Evolutionary conservation across 2,329 filamentous ascomycete genomes (phyloP), one percentile per base, ranked within the genome.

Genomic region (Pseudogymnoascus pannorum): DNA sequence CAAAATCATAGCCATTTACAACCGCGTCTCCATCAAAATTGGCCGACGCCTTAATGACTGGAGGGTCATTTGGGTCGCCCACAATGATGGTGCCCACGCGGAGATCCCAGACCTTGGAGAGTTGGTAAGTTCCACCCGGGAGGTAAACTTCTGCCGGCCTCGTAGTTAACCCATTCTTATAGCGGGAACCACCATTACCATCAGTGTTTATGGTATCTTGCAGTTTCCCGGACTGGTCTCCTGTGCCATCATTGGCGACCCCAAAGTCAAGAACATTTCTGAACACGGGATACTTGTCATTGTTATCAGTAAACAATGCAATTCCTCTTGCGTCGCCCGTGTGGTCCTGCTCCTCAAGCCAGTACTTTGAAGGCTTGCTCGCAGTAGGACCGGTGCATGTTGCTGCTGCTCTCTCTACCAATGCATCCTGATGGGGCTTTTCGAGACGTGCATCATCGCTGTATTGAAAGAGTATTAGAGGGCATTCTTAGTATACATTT

Each of bases 21-120:
- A 70, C 44, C 24, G 60, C 60, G 26, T 65, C 61, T 9, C 63
- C 67, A 59, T 58, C 61, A 57, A 65, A 72, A 61, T 62, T 63
- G 33, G 63, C 22, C 14, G 60, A 26, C 1, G 69, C 69, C 61
- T 70, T 69, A 44, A 71, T 62, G 2, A 64, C 66, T 7, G 69
- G 68, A 11, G 69, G 71, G 51, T 76, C 69, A 16, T 68, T 68
- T 1, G 75, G 73, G 61, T 76, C 72, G 36, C 74, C 75, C 29
- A 75, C 67, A 2, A 76, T 62, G 5, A 76, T 69, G 0, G 74
- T 76, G 20, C 72, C 72, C 26, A 57, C 38, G 12, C 26, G 26
- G 6, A 60, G 35, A 40, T 60, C 35, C 33, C 35, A 42, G 8
- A n/a, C 8, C 58, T 31, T 42, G 35, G 35, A 51, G 18, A 38